A percentile compares a stretch with the other conserved stretches of the same genome.
Evolutionary conservation across 2,329 filamentous ascomycete species (phyloP).

Genomic region (Coleophoma cylindrospora): DNA sequence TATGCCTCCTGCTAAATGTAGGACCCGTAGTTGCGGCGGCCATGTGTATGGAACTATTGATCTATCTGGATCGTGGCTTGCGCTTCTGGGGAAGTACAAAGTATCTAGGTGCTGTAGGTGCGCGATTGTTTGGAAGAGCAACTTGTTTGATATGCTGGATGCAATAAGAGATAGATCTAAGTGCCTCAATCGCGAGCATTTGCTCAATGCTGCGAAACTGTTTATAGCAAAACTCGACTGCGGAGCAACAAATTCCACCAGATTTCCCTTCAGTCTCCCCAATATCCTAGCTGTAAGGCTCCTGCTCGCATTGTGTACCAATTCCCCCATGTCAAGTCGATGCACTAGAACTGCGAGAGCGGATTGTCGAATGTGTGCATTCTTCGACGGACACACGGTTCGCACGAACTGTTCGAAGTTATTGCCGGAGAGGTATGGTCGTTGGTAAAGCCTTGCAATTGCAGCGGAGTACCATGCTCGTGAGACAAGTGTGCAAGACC

Average conservation of each 20-base stretch:
- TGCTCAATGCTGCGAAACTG: slow-evolving; percentile 26
- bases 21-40: slow-evolving; percentile 23
- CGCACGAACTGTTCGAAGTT: slow-evolving; percentile 26
- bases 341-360: slow-evolving; percentile 22
- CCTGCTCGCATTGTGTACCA: slow-evolving; percentile 25
- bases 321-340: slow-evolving; percentile 24
- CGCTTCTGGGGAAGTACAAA: slow-evolving; percentile 25
- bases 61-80: slow-evolving; percentile 12
- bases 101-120: slow-evolving; percentile 22
- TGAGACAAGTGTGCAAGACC: slow-evolving; percentile 23
- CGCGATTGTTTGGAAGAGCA: slow-evolving; percentile 25
- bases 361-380: slow-evolving; percentile 26
- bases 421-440: slow-evolving; percentile 19
- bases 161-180: slow-evolving; percentile 26
- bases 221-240: slow-evolving; percentile 28
- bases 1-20: slow-evolving; percentile 26
- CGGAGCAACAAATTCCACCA: slow-evolving; percentile 27
- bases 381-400: slow-evolving; percentile 29
- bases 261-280: slow-evolving; percentile 25
- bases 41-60: slow-evolving; percentile 16
- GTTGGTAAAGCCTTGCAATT: slow-evolving; percentile 20
- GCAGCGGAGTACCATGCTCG: slow-evolving; percentile 24
- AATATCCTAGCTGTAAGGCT: slow-evolving; percentile 26
- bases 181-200: slow-evolving; percentile 24
- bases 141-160: slow-evolving; percentile 22